Evolutionary conservation across 2,329 filamentous ascomycete species (phyloP), one percentile per base, ranked within the genome.

Genomic region (Pseudocercospora cruenta): DNA sequence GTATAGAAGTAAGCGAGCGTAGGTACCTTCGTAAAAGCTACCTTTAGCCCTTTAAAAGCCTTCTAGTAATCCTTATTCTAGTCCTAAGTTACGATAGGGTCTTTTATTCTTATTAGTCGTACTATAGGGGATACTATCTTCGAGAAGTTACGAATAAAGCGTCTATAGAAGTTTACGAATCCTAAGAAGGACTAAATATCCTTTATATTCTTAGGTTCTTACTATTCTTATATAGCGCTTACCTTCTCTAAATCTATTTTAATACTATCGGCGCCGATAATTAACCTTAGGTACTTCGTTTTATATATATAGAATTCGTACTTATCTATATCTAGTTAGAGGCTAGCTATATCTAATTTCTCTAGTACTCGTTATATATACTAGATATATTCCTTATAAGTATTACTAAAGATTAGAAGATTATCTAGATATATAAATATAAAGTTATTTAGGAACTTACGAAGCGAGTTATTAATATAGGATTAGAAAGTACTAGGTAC

Each of bases 301-400:
- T 74, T 67, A 33, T 74, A 72, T 12, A 72, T 60, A 49, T 75
- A 59, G 45, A 77, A 78, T 5, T 67, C 60, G 58, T 71, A 77
- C 47, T 77, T 78, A 4, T 64, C 58, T 31, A 67, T 58, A 45
- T 73, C 60, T 1, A 62, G n/a, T n/a, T 39, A 7, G 63, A 49
- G 21, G 73, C 58, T 16, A 60, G 60, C 21, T 36, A 5, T 5
- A 5, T 36, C 26, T 43, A 33, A 4, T 3, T 67, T 54, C 26
- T 19, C 2, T 39, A 24, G 43, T 24, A 22, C 67, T 36, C 10
- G 66, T 1, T 36, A 19, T 14, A 67, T 49, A 51, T 69, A 21
- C 5, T 33, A 6, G 0, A 36, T n/a, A 33, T 68, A 45, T 22
- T 65, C 21, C 8, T 54, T 19, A 9, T 16, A 16, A 39, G 14